Conservation (phyloP, 2,329 filamentous ascomycete genomes). For the Colletotrichum incanum region DNA sequence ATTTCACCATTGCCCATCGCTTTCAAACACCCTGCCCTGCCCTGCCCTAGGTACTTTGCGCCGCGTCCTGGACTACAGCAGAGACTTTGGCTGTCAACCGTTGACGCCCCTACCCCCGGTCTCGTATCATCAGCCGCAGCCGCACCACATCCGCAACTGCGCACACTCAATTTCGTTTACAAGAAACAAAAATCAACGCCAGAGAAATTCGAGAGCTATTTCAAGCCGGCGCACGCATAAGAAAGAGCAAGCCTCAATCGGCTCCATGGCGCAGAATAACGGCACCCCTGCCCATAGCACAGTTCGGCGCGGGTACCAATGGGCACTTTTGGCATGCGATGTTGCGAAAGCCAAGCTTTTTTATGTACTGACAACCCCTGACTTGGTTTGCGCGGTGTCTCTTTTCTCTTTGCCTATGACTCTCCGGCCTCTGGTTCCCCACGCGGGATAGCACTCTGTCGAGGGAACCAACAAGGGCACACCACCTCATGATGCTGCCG, state of each 20-base stretch:
- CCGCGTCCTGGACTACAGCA: not conserved
- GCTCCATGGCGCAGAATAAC: not conserved
- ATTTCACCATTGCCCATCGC: not conserved
- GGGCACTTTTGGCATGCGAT: conserved; percentile 33
- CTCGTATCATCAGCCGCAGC: conserved; percentile 39
- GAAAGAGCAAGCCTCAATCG: not conserved
- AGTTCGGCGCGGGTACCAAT: not conserved
- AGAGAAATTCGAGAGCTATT: not conserved
- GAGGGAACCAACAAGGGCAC: conserved; percentile 34
- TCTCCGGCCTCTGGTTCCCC: conserved; percentile 14
- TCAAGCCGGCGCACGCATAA: conserved; percentile 13
- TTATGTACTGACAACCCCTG: conserved; percentile 37
- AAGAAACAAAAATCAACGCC: conserved; percentile 16
- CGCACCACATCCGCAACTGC: conserved; percentile 19
- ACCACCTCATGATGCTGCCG: conserved; percentile 4
- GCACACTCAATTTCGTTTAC: conserved; percentile 27
- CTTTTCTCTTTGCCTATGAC: conserved; percentile 25
- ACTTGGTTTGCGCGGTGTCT: conserved; percentile 13
- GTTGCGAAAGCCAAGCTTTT: conserved; percentile 50
- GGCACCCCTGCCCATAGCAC: conserved; percentile 18
- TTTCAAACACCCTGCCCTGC: conserved; percentile 23
- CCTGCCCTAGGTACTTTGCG: conserved; percentile 11
- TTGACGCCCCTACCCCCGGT: conserved; percentile 10
- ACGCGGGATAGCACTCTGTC: conserved; percentile 33
- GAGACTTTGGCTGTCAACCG: not conserved